Conservation (phyloP, 2,329 filamentous ascomycete species). For the Colletotrichum costaricense region DNA sequence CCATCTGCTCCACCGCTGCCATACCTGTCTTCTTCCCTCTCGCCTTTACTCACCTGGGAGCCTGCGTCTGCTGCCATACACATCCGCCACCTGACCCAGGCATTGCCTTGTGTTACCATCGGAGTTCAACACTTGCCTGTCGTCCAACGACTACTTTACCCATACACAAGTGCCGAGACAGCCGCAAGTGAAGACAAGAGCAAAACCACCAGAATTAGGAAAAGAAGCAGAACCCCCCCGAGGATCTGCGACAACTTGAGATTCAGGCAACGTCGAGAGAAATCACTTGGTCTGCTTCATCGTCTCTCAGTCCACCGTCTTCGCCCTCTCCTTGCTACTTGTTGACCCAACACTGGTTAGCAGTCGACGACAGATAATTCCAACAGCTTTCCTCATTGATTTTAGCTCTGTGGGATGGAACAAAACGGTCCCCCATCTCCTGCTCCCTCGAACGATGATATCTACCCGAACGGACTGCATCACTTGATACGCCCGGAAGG, state of each 20-base stretch:
- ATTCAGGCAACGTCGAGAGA: neutral
- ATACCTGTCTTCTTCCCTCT: constrained; percentile 5
- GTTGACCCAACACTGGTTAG: neutral
- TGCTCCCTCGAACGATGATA: constrained; percentile 51
- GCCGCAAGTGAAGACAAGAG: neutral
- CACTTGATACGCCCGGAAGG: constrained; percentile 58
- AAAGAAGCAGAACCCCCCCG: neutral
- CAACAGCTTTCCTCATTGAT: neutral
- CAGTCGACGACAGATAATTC: neutral
- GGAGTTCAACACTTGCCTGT: neutral
- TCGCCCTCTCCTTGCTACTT: neutral
- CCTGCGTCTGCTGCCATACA: constrained; percentile 10
- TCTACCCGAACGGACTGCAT: constrained; percentile 54
- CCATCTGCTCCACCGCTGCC: neutral
- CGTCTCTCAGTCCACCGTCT: neutral
- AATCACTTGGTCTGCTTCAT: neutral
- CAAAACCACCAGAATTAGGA: neutral
- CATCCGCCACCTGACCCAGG: neutral
- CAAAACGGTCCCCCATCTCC: constrained; percentile 57
- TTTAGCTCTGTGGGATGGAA: constrained; percentile 45
- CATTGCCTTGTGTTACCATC: constrained; percentile 6
- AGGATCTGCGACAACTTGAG: neutral
- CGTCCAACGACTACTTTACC: constrained; percentile 16
- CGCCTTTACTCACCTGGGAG: constrained; percentile 8
- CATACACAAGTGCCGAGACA: constrained; percentile 23